Evolutionary conservation across 2,329 filamentous ascomycete species (phyloP).

Genomic region (Scleromitrula shiraiana): DNA sequence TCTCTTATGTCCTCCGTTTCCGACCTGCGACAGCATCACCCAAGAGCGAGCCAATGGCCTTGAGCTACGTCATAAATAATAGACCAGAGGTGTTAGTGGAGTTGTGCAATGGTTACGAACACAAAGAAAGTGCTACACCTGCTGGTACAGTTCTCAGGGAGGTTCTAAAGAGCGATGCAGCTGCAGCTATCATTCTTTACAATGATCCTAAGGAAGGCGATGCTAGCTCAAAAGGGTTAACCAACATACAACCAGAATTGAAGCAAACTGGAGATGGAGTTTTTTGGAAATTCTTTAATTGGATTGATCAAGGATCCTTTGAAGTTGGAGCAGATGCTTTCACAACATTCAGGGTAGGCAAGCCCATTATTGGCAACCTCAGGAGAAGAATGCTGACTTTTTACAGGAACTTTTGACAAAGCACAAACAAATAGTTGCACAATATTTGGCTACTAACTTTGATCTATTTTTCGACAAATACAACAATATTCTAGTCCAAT

Average conservation of each 20-base stretch:
- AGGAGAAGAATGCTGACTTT: slow-evolving; percentile 4
- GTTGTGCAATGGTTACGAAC: slow-evolving; percentile 81
- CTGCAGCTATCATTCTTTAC: slow-evolving; percentile 85
- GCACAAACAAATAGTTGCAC: slow-evolving; percentile 84
- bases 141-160: slow-evolving; percentile 86
- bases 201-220: slow-evolving; percentile 70
- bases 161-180: slow-evolving; percentile 80
- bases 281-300: slow-evolving; percentile 95
- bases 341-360: slow-evolving; percentile 81
- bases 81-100: slow-evolving; percentile 82
- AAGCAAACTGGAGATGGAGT: slow-evolving; percentile 74
- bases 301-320: slow-evolving; percentile 94
- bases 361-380: neutral
- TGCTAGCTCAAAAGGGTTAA: slow-evolving; percentile 63
- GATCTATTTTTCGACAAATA: slow-evolving; percentile 88
- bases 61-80: slow-evolving; percentile 82
- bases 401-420: slow-evolving; percentile 81
- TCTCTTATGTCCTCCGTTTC: slow-evolving; percentile 91
- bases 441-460: slow-evolving; percentile 84
- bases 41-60: slow-evolving; percentile 69
- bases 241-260: slow-evolving; percentile 66
- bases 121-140: slow-evolving; percentile 84
- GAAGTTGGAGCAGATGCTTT: slow-evolving; percentile 97
- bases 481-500: slow-evolving; percentile 80
- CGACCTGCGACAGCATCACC: slow-evolving; percentile 60